Evolutionary conservation across 306 rosid genomes (phyloP), one percentile per base, ranked within the genome.

Genomic region (Cicer judaicum): DNA sequence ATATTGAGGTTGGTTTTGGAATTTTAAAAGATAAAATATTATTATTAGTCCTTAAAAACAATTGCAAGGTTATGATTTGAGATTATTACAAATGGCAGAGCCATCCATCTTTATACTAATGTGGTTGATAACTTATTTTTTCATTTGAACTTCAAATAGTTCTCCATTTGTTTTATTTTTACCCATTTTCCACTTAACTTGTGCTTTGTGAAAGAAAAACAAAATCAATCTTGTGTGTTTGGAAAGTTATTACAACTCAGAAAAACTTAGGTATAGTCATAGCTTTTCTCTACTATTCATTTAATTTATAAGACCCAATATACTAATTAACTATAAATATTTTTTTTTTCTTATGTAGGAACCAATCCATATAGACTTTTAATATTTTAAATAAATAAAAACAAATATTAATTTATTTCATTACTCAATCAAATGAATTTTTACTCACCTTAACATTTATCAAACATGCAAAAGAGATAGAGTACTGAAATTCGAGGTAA

Each of bases 111-210:
- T 56, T 56, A 56, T 0, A 19, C 24, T 56, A 56, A 56, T 10
- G 63, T 21, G 7, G 24, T 21, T 56, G 39, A 7, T 7, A 5
- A 24, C 34, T 24, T 5, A 10, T 18, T 19, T 10, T 15, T 38
- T n/a, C n/a, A 39, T 71, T 54, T 40, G 10, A 40, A 9, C 11
- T 38, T 55, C 21, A 12, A 21, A 7, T 10, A 38, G 13, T 71
- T 71, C 40, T 71, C 19, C 36, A 71, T 12, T 71, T 55, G 53
- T 11, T 55, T 46, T 39, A 9, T 53, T 40, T 40, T 52, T 70
- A 72, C 15, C 13, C 64, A 38, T 64, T 64, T 2, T 60, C 10
- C 19, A 64, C 2, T 18, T 64, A 41, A 14, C 50, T 12, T 64
- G 46, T 13, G 10, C 38, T 6, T 16, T 7, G n/a, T 36, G 64